Conservation (phyloP, 495 filamentous ascomycete genomes). For the Talaromyces liani region DNA sequence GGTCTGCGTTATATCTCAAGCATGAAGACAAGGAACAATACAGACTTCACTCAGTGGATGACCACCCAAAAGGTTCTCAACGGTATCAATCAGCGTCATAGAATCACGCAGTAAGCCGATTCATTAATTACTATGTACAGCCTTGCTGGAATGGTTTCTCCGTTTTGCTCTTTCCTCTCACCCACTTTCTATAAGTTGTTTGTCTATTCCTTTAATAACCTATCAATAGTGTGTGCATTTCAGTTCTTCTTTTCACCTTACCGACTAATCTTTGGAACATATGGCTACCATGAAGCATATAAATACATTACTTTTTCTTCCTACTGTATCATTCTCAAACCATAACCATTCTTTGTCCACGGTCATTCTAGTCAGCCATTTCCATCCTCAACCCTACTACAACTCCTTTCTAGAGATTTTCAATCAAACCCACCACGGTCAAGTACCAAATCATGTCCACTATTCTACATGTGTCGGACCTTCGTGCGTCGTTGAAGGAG, state of each 20-base stretch:
- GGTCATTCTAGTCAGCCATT: neutral
- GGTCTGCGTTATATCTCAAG: neutral
- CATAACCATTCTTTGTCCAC: neutral
- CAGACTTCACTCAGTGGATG: neutral
- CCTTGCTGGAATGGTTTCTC: neutral
- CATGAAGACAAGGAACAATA: neutral
- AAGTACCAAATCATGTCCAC: neutral
- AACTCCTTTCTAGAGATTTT: neutral
- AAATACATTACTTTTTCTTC: neutral
- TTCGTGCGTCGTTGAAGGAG: neutral
- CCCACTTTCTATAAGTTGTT: neutral
- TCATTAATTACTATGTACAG: neutral
- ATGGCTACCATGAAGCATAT: neutral
- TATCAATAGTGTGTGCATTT: neutral
- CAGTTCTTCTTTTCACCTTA: neutral
- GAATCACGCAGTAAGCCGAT: neutral
- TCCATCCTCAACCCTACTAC: neutral
- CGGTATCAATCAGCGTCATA: neutral
- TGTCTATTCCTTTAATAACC: neutral
- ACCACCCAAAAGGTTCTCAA: neutral
- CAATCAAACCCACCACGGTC: neutral
- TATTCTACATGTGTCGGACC: neutral
- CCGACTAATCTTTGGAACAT: neutral
- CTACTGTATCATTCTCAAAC: neutral
- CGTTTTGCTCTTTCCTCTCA: neutral